Evolutionary conservation across 345 rosid species (phyloP).

Genomic region (Lagerstroemia speciosa): DNA sequence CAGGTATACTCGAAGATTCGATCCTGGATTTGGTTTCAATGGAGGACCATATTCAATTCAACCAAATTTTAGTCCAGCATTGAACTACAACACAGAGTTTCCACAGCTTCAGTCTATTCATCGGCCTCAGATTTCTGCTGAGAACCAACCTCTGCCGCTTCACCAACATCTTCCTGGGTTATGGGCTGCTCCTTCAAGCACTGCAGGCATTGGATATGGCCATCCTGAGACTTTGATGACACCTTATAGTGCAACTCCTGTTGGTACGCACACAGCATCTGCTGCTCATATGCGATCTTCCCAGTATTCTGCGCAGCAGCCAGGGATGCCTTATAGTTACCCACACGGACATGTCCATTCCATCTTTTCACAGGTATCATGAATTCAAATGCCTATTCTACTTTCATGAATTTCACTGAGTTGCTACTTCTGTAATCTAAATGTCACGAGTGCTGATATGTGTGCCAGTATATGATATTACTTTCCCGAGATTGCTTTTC

Average conservation of each 20-base stretch:
- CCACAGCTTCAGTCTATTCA: constrained; percentile 64
- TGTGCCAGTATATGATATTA: background rate
- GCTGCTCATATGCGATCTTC: constrained; percentile 49
- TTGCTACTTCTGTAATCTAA: background rate
- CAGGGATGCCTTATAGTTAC: constrained; percentile 54
- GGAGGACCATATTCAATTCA: constrained; percentile 52
- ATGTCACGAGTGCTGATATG: background rate
- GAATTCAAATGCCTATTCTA: background rate
- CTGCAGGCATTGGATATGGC: constrained; percentile 57
- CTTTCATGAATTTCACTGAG: background rate
- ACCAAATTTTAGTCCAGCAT: constrained; percentile 61
- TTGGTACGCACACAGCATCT: constrained; percentile 40
- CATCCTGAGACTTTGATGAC: constrained; percentile 67
- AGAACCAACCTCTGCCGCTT: constrained; percentile 42
- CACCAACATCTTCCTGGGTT: constrained; percentile 53
- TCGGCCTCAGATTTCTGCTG: constrained; percentile 51
- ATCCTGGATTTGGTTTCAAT: constrained; percentile 69
- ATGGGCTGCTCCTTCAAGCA: constrained; percentile 41
- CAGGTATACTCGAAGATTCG: constrained; percentile 76
- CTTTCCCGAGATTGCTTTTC: background rate
- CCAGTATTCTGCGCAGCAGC: constrained; percentile 62
- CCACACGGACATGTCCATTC: constrained; percentile 54
- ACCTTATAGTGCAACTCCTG: constrained; percentile 51
- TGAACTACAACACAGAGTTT: constrained; percentile 78
- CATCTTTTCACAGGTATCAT: constrained; percentile 56